A percentile compares a stretch with the other conserved stretches of the same genome.
Conservation (phyloP, 306 rosid species). For the Citrullus amarus region DNA sequence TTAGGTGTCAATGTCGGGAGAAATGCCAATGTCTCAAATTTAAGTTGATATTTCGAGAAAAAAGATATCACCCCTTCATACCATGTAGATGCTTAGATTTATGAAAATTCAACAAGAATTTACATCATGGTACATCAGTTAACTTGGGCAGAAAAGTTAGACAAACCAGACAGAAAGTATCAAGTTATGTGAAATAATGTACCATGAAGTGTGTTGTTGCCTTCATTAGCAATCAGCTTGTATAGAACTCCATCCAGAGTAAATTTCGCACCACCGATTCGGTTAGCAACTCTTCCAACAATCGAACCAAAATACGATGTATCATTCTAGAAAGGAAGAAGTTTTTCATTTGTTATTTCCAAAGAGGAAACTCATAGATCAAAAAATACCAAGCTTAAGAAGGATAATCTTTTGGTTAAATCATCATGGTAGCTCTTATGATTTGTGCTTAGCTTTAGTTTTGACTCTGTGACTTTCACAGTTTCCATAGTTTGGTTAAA, state of each 20-base stretch:
- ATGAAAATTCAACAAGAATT: not conserved
- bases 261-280: slow-evolving; percentile 77
- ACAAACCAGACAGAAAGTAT: not conserved
- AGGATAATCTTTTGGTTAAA: not conserved
- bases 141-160: not conserved
- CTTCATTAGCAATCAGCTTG: slow-evolving; percentile 59
- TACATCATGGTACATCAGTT: not conserved
- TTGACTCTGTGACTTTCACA: not conserved
- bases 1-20: not conserved
- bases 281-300: slow-evolving; percentile 79
- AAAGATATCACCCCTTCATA: not conserved
- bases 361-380: not conserved
- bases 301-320: slow-evolving; percentile 52
- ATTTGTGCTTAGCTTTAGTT: not conserved
- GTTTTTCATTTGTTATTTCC: not conserved
- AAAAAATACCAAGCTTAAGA: not conserved
- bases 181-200: not conserved
- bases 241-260: slow-evolving; percentile 44
- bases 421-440: not conserved
- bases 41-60: not conserved
- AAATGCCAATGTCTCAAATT: not conserved
- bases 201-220: slow-evolving; percentile 80
- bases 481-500: not conserved
- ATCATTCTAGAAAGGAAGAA: slow-evolving; percentile 36
- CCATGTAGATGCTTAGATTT: not conserved